Evolutionary conservation across 163 green algal species (phyloP), one percentile per base, ranked within the genome.

Genomic region (Chlorella variabilis): DNA sequence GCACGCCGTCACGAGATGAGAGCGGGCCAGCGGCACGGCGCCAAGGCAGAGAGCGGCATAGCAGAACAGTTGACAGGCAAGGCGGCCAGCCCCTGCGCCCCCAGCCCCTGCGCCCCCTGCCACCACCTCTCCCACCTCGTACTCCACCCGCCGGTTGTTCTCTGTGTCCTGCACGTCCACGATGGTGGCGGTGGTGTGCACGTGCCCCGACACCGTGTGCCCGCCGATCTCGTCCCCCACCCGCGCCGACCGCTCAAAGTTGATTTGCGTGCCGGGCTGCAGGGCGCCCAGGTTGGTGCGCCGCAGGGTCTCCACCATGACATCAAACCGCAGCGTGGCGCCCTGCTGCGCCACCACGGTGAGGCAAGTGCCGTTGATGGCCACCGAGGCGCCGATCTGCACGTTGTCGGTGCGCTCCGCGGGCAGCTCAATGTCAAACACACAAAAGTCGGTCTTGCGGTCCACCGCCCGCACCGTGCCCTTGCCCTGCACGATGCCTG

Each of bases 331-430:
- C 9, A 93, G 69, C 48, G 76, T 76, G 81, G 92, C 67, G 25
- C 79, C 82, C 1, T 87, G 54, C 25, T 84, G 71, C 1, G 29
- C 31, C 25, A 80, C 73, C 20, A 99, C 96, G 5, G 97, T 99
- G 1, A 99, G 90, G 88, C 97, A 99, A 23, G 96, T 98, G 73
- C 97, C 97, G 65, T 99, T 99, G 73, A 99, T 94, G 27, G 97
- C 96, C 0, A 99, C 93, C 78, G 91, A 98, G 36, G 94, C 95
- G 18, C 96, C 77, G 23, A 85, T 84, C 31, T n/a, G 17, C 48
- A 85, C 58, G 20, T 77, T 51, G 15, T 38, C 41, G 20, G 58
- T 59, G 6, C 75, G 75, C 59, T 41, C 63, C 23, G 62, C 41
- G 20, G 82, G 82, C 39, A 87, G 75, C 51, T 78, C 74, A 23